phyloP scores from a whole-genome alignment of 2,329 filamentous ascomycete genomes.

The Teratosphaeria zuluensis region DNA sequence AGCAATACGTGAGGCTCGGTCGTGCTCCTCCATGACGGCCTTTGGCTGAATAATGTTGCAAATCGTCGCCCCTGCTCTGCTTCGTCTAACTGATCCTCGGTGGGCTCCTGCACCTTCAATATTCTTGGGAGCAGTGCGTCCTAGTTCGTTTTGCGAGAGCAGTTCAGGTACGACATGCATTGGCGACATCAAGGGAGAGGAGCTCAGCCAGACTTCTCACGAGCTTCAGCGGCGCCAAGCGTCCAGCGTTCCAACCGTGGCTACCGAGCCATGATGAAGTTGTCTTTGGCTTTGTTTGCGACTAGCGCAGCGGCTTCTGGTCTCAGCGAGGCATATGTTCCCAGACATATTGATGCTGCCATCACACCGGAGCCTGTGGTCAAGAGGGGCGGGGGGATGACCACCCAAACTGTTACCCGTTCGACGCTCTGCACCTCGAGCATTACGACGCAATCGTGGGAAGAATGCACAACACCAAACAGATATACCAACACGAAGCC shows the following conservation, averaged over 20 bases:
- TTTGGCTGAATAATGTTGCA: not conserved
- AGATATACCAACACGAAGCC: constrained; percentile 3
- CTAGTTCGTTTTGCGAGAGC: not conserved
- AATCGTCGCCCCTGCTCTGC: not conserved
- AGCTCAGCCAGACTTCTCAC: not conserved
- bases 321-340: not conserved
- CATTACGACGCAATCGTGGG: not conserved
- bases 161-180: not conserved
- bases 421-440: not conserved
- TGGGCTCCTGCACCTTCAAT: not conserved
- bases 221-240: not conserved
- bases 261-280: not conserved
- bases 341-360: not conserved
- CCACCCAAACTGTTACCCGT: not conserved
- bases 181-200: not conserved
- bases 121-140: not conserved
- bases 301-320: not conserved
- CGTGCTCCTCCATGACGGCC: not conserved
- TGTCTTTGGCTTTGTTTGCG: not conserved
- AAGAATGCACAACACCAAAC: constrained; percentile 1
- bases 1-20: not conserved
- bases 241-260: not conserved
- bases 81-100: not conserved
- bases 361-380: not conserved
- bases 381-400: not conserved